Evolutionary conservation across 306 rosid genomes (phyloP), one percentile per base, ranked within the genome.

Genomic region (Fragaria iinumae): DNA sequence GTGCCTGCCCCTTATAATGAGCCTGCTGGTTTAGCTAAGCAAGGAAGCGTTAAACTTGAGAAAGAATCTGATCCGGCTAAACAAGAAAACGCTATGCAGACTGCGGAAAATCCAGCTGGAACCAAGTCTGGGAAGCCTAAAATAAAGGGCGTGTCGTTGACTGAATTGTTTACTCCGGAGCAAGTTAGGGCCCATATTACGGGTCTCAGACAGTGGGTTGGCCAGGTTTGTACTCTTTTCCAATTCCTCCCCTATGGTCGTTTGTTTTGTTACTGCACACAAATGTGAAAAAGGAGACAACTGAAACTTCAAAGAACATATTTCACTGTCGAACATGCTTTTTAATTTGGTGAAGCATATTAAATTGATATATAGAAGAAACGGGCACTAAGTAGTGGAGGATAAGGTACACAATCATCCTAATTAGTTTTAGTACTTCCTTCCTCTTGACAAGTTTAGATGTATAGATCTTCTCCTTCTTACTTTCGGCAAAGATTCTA

Each of bases 181-280:
- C 96, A 92, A 83, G 96, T 96, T 79, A 86, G 91, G 84, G 92
- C 87, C 48, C 99, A 96, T 69, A 96, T 92, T 67, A 74, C 39
- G 39, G 93, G 99, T 78, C 96, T 96, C 79, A 86, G 98, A 88
- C 96, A 83, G 80, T 96, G 99, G 99, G 96, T 96, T 89, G 99
- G 99, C 81, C 97, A 91, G 88, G 99, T 96, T 87, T 80, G 91
- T 83, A 34, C 4, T 27, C 36, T 45, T 44, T 45, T 18, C 9
- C n/a, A 18, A 8, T 12, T 27, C 25, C 8, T 20, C 7, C 34
- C n/a, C 10, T 8, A 11, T 57, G 23, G 25, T 18, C 8, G 21
- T 43, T 57, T 21, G 69, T 74, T 57, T 59, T 69, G 25, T 65
- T 44, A 14, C 25, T 74, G 55, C 38, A 44, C 6, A 11, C 45